A percentile compares a stretch with the other conserved stretches of the same genome.
These are phyloP conservation scores for Stagonosporopsis vannaccii DNA, from an alignment of 2,329 filamentous ascomycete genomes.

Conservation along the genomic window DNA sequence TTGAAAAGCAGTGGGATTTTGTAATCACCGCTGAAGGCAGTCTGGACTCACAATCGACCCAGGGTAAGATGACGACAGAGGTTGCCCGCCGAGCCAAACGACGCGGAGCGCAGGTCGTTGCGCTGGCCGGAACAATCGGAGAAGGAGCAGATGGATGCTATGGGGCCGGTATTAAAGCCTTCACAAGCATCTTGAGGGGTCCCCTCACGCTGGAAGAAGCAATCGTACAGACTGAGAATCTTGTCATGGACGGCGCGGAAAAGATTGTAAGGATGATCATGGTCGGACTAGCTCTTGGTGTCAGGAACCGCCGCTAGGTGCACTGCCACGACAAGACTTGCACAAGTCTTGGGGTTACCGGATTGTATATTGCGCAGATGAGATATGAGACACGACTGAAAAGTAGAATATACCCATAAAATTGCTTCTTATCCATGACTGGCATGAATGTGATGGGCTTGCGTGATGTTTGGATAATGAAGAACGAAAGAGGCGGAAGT, in stretches of 20 bases:
- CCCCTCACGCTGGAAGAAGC: constrained; percentile 46
- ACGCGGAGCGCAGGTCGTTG: constrained; percentile 57
- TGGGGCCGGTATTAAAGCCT: constrained; percentile 45
- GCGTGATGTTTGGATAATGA: not conserved
- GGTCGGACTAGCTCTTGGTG: constrained; percentile 42
- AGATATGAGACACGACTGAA: not conserved
- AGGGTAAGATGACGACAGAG: constrained; percentile 63
- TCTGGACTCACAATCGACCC: constrained; percentile 60
- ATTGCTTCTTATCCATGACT: not conserved
- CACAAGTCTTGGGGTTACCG: not conserved
- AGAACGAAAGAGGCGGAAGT: too few relatives aligned
- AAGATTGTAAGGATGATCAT: constrained; percentile 49
- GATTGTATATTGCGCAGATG: not conserved
- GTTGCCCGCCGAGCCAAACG: constrained; percentile 58
- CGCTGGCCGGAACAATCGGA: constrained; percentile 41
- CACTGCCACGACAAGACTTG: constrained; percentile 13
- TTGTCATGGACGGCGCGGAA: constrained; percentile 49
- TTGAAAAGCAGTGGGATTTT: constrained; percentile 57
- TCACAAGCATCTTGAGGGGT: constrained; percentile 46
- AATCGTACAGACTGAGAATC: constrained; percentile 44
- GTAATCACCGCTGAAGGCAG: constrained; percentile 63
- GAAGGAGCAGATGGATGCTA: constrained; percentile 40
- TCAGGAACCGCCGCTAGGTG: constrained; percentile 15
- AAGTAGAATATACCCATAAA: too few relatives aligned
- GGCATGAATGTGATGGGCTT: not conserved